Percentiles rank a stretch among this genome's conserved stretches.
Conservation (phyloP, 2,329 filamentous ascomycete genomes). For the Thermoascus crustaceus region DNA sequence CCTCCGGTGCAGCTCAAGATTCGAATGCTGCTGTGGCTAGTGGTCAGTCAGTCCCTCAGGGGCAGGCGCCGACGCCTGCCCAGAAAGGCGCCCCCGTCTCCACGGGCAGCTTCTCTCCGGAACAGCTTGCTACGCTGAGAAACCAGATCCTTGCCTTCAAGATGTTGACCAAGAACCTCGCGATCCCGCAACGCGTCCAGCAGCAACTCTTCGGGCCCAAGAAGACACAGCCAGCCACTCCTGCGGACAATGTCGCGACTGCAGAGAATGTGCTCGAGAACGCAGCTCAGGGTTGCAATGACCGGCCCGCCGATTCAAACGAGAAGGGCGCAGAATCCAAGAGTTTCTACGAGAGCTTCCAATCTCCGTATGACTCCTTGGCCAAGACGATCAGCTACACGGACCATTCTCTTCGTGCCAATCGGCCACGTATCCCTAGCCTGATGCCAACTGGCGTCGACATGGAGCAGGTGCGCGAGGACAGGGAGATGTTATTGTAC, state of each 20-base stretch:
- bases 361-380: conserved; percentile 59
- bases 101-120: conserved; percentile 60
- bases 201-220: conserved; percentile 67
- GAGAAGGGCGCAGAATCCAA: conserved; percentile 22
- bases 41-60: conserved; percentile 14
- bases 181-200: conserved; percentile 69
- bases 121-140: conserved; percentile 70
- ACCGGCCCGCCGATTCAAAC: conserved; percentile 20
- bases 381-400: conserved; percentile 62
- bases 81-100: conserved; percentile 24
- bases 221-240: conserved; percentile 29
- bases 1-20: conserved; percentile 22
- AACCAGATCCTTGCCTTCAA: conserved; percentile 91
- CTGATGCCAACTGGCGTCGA: conserved; percentile 86
- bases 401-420: conserved; percentile 67
- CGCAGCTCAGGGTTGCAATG: conserved; percentile 27
- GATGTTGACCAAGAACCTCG: conserved; percentile 75
- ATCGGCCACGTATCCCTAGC: conserved; percentile 73
- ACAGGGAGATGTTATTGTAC: conserved; percentile 80
- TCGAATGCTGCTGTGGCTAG: conserved; percentile 13
- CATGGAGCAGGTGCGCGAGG: conserved; percentile 73
- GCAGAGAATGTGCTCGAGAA: conserved; percentile 31
- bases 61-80: conserved; percentile 12
- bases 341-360: conserved; percentile 60
- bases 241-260: conserved; percentile 25